phyloP scores from a whole-genome alignment of 257 asterid species.

The Schizonepeta tenuifolia region DNA sequence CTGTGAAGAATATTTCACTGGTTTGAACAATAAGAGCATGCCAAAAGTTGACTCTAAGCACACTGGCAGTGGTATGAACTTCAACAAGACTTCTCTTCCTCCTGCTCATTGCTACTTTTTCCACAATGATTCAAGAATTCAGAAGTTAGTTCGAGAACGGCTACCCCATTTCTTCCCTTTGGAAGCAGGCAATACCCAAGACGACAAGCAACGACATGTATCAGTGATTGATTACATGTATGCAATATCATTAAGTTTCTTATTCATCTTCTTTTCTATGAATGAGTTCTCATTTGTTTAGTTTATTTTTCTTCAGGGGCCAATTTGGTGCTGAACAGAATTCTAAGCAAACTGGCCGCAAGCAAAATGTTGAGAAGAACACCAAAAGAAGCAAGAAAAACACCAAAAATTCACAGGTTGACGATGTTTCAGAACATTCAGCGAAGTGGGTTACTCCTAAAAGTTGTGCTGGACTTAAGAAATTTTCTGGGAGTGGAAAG shows the following conservation, averaged over 20 bases:
- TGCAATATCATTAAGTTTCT: conserved; percentile 38
- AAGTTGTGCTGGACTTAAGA: conserved; percentile 47
- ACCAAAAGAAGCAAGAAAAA: conserved; percentile 54
- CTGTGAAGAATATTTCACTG: conserved; percentile 71
- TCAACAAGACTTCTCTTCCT: conserved; percentile 40
- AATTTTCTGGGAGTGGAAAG: conserved; percentile 83
- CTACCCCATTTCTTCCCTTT: conserved; percentile 81
- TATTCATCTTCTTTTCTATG: neutral
- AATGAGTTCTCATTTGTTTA: conserved; percentile 9
- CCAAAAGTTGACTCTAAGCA: conserved; percentile 36
- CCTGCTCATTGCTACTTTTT: conserved; percentile 77
- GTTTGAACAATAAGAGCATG: conserved; percentile 44
- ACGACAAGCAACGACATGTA: conserved; percentile 43
- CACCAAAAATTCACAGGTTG: conserved; percentile 39
- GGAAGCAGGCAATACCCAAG: conserved; percentile 57
- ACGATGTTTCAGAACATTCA: conserved; percentile 49
- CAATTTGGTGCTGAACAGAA: conserved; percentile 60
- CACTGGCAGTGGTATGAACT: conserved; percentile 35
- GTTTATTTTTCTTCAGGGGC: conserved; percentile 55
- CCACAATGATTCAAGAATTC: conserved; percentile 79
- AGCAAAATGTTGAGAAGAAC: conserved; percentile 38
- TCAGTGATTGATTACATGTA: conserved; percentile 82
- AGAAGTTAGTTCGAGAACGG: conserved; percentile 71
- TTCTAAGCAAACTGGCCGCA: conserved; percentile 42
- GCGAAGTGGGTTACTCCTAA: conserved; percentile 77